Evolutionary conservation across 768 basidiomycete genomes (phyloP).

Genomic region (Podaxis sp.): DNA sequence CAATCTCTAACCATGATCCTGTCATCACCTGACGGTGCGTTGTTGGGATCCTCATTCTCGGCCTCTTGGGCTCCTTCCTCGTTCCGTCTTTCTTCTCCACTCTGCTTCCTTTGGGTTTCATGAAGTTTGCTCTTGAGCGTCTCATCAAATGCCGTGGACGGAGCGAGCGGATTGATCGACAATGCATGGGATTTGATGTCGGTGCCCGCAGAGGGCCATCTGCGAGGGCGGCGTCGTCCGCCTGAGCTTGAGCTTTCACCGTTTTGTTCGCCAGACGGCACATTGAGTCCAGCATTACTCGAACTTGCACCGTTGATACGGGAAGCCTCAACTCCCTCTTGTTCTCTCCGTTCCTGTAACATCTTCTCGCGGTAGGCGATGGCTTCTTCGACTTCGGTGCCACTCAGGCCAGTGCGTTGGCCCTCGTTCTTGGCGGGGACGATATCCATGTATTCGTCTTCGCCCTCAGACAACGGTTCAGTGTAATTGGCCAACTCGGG

Average conservation of each 20-base stretch:
- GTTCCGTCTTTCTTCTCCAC: conserved; percentile 23
- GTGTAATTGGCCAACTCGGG: conserved; percentile 45
- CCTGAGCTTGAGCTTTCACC: conserved; percentile 25
- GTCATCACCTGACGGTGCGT: conserved; percentile 42
- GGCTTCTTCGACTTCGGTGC: conserved; percentile 77
- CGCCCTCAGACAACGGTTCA: conserved; percentile 94
- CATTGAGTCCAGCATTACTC: conserved; percentile 23
- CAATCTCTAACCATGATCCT: conserved; percentile 65
- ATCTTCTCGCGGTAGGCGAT: conserved; percentile 83
- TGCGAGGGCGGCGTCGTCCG: conserved; percentile 27
- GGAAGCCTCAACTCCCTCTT: conserved; percentile 27
- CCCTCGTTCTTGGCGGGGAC: conserved; percentile 80
- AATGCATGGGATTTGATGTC: conserved; percentile 37
- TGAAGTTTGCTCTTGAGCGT: conserved; percentile 68
- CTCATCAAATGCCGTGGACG: conserved; percentile 82
- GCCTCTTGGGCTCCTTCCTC: conserved; percentile 20
- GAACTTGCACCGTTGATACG: conserved; percentile 23
- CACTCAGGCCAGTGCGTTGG: conserved; percentile 73
- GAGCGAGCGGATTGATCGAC: conserved; percentile 85
- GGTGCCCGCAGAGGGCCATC: conserved; percentile 23
- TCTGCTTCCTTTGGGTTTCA: conserved; percentile 31
- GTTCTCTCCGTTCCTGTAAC: conserved; percentile 49
- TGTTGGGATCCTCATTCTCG: conserved; percentile 37
- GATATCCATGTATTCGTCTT: conserved; percentile 68
- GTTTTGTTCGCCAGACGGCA: conserved; percentile 15